Conservation (phyloP, 441 rosid species). For the Eruca vesicaria region DNA sequence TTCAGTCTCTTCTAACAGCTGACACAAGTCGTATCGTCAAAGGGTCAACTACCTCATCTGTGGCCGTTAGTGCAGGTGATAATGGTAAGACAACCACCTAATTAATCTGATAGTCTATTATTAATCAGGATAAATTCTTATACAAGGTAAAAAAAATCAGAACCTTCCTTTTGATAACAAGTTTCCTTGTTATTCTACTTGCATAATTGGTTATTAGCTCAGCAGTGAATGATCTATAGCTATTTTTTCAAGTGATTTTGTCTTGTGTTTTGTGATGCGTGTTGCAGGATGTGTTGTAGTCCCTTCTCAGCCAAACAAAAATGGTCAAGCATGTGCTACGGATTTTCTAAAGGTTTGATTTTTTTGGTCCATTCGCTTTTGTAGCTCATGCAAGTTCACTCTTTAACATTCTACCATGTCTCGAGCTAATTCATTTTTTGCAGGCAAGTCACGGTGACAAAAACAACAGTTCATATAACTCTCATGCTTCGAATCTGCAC, state of each 20-base stretch:
- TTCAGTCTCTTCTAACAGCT: constrained; percentile 20
- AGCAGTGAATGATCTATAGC: background rate
- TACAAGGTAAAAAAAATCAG: background rate
- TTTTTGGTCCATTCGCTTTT: background rate
- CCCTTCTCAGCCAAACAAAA: constrained; percentile 6
- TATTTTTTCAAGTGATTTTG: background rate
- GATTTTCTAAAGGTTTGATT: constrained; percentile 16
- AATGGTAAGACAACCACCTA: constrained; percentile 22
- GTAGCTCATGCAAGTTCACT: background rate
- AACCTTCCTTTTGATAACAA: background rate
- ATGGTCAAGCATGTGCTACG: constrained; percentile 1
- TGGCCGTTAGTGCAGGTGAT: constrained; percentile 6
- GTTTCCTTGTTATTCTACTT: background rate
- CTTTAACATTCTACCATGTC: constrained; percentile 22
- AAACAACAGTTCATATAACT: background rate
- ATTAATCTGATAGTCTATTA: background rate
- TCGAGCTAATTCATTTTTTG: constrained; percentile 1
- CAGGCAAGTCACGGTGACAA: constrained; percentile 53
- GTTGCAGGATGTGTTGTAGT: constrained; percentile 19
- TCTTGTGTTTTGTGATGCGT: constrained; percentile 1
- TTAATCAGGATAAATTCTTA: background rate
- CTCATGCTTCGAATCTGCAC: background rate
- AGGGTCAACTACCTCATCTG: constrained; percentile 6
- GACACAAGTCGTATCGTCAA: background rate
- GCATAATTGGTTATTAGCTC: background rate